A percentile compares a stretch with the other conserved stretches of the same genome.
Conservation (phyloP, 1,284 basidiomycete genomes). For the Malassezia psittaci region DNA sequence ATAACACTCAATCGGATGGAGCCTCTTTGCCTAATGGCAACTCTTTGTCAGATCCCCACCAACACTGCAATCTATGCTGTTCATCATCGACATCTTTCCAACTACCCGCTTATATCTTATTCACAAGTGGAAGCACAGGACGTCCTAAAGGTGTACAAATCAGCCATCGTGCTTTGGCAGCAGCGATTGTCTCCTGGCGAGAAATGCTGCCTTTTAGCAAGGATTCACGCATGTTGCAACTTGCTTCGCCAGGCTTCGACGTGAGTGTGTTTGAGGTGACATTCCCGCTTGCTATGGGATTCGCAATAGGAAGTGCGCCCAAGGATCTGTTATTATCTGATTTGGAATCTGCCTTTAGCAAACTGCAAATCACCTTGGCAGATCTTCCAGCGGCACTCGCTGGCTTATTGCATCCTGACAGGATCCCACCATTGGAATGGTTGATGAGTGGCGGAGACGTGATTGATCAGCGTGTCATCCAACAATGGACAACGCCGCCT, state of each 20-base stretch:
- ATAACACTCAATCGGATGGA: too few relatives aligned
- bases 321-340: conserved; percentile 40
- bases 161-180: conserved; percentile 35
- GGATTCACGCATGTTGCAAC: conserved; percentile 35
- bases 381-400: conserved; percentile 43
- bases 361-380: conserved; percentile 38
- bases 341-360: conserved; percentile 27
- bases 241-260: conserved; percentile 43
- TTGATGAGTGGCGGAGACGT: conserved; percentile 46
- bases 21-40: not conserved
- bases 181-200: conserved; percentile 39
- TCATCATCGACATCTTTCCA: conserved; percentile 12
- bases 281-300: conserved; percentile 39
- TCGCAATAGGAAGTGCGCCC: conserved; percentile 35
- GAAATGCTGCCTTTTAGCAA: conserved; percentile 28
- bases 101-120: conserved; percentile 34
- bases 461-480: conserved; percentile 38
- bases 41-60: not conserved
- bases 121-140: conserved; percentile 41
- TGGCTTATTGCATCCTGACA: conserved; percentile 29
- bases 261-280: conserved; percentile 46
- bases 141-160: conserved; percentile 43
- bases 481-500: conserved; percentile 32
- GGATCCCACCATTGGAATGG: conserved; percentile 38
- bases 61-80: not conserved